Base-by-base conservation (phyloP, 1,284 basidiomycete genomes). In the Apiotrichum sp. region DNA sequence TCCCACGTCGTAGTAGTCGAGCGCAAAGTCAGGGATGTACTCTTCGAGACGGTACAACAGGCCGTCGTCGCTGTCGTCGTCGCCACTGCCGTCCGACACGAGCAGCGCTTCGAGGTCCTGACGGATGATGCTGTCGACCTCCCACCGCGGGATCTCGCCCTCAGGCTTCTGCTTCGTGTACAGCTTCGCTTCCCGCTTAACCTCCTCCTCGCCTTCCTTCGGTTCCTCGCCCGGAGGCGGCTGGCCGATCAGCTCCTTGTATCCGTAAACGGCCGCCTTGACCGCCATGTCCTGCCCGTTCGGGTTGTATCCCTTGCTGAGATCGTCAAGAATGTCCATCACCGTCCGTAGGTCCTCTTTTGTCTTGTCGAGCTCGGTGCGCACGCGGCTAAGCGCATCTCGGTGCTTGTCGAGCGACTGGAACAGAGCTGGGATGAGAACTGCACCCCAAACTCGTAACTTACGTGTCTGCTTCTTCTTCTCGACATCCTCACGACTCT, bases 231-330 rank as follows among this genome's bases (percentile, higher is more conserved):
- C 69, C 64, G 32, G 61, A 29, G 29, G 53, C 29, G 29, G 29
- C 58, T 53, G 65, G 57, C 84, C 85, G 13, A 84, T 84, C n/a
- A 86, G 83, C 55, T 86, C 84, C 69, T 91, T 88, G 85, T 90
- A 98, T 10, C 92, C 93, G 46, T 92, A 86, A 6, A 97, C 93
- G 14, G 95, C 93, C 64, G 93, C 93, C 43, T 97, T 84, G 57
- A 98, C 95, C 8, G 91, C 93, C 95, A 98, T 98, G 71, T 98
- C 95, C 74, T 77, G 75, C 74, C 97, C 97, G 76, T 98, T 98
- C 29, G 95, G 95, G 75, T 98, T 98, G 79, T 97, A 98, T 0
- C 87, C 86, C 8, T 83, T 82, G 10, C 89, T 84, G 3, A 98
- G 82, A 39, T 86, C 81, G 56, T 86, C 83, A 13, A 98, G 81